Evolutionary conservation across 768 basidiomycete species (phyloP).

Genomic region (Gymnopilus junonius): DNA sequence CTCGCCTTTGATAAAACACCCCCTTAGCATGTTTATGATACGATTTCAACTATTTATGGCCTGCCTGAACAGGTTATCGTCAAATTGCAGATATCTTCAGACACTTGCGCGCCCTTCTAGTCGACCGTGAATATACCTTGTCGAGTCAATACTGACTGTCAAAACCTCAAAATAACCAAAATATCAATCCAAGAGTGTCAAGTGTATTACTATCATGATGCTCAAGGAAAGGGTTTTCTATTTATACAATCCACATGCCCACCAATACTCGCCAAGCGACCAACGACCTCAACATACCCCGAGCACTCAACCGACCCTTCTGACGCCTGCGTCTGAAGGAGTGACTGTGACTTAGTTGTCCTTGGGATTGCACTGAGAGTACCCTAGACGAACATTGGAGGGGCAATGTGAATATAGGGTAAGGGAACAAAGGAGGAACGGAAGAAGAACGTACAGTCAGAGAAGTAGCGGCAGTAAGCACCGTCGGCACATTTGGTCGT

Average conservation of each 20-base stretch:
- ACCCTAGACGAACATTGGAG: conserved; percentile 16
- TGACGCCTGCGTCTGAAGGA: not conserved
- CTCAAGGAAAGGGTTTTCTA: conserved; percentile 17
- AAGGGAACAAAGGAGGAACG: not conserved
- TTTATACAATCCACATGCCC: conserved; percentile 11
- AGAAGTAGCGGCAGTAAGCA: conserved; percentile 28
- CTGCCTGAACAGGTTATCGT: not conserved
- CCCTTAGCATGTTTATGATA: conserved; percentile 1
- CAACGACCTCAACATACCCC: not conserved
- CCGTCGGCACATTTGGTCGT: conserved; percentile 23
- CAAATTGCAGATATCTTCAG: no score
- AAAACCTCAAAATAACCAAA: not conserved
- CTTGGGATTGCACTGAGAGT: conserved; percentile 29
- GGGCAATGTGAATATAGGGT: not conserved
- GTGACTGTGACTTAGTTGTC: conserved; percentile 13
- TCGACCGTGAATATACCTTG: no score
- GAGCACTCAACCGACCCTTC: conserved; percentile 10
- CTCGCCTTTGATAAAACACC: not conserved
- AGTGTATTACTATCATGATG: conserved; percentile 4
- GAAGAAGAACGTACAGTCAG: conserved; percentile 23
- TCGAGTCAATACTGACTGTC: not conserved
- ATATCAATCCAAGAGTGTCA: conserved; percentile 7
- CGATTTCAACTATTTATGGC: not conserved
- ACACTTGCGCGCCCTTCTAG: no score
- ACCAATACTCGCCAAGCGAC: conserved; percentile 1